Evolutionary conservation across 768 basidiomycete genomes (phyloP), one percentile per base, ranked within the genome.

Genomic region (Lanmaoa rubissima): DNA sequence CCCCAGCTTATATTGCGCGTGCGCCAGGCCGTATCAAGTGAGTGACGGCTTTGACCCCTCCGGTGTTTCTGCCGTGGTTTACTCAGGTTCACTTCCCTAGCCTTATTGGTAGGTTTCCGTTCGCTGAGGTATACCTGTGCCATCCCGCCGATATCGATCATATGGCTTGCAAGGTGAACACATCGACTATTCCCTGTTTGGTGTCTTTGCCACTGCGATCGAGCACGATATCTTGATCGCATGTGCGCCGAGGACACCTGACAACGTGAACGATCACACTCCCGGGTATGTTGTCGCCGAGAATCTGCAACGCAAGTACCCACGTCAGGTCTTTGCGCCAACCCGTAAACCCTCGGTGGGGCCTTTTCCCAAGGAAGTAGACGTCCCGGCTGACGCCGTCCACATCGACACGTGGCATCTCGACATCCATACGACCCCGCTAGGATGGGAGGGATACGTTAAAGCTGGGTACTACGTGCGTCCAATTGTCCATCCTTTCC

Each of bases 381-480:
- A 78, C 1, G 59, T 66, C 24, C 66, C 68, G 0, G 57, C 53
- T 0, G 69, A 78, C 42, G 67, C 60, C 4, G 79, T 76, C 17
- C 74, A 74, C 57, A 72, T 72, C 14, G 78, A 81, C 59, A 70
- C 74, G 19, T 93, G 92, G 92, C 78, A 86, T 60, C 74, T 94
- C 14, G 88, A 87, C 48, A 92, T 92, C 59, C 56, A 60, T 44
- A 86, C 80, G 35, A 75, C 79, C 36, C 80, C 85, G 60, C 72
- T 92, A 36, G 75, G 87, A 48, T 94, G 92, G 92, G 90, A 91
- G 66, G 92, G 87, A 65, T 94, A 92, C 69, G 83, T 94, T 64
- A 92, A 93, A 69, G 90, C 90, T 1, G 90, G 88, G 17, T 92
- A 90, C 65, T 88, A 87, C 68, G 90, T 90, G 55, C 58, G 85